phyloP scores from a whole-genome alignment of 768 basidiomycete genomes.

The Cubamyces lactineus region DNA sequence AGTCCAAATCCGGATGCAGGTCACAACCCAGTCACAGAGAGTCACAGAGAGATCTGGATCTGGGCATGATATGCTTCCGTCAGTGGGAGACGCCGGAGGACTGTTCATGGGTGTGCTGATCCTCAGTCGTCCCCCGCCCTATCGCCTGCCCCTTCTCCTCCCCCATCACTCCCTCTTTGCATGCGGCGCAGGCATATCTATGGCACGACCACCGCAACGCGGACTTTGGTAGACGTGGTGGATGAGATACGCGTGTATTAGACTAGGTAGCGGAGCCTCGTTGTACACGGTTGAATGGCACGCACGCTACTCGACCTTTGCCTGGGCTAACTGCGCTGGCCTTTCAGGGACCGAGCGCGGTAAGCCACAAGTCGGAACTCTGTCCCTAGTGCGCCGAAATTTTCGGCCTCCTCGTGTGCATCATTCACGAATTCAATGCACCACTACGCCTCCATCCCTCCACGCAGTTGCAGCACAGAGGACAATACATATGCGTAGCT shows the following conservation, averaged over 20 bases:
- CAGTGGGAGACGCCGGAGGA: neutral
- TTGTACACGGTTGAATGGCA: no score
- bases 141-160: conserved; percentile 4
- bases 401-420: neutral
- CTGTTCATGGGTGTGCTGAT: neutral
- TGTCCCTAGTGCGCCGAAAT: conserved; percentile 18
- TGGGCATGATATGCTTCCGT: conserved; percentile 7
- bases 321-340: no score
- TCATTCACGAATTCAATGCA: no score
- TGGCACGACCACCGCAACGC: neutral
- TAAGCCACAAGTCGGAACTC: conserved; percentile 20
- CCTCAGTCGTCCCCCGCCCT: neutral
- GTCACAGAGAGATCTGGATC: conserved; percentile 9
- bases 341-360: neutral
- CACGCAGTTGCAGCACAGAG: neutral
- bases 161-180: conserved; percentile 3
- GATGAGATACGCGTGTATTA: conserved; percentile 20
- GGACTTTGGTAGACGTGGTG: neutral
- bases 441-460: neutral
- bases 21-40: conserved; percentile 10
- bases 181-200: neutral
- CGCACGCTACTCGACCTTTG: no score
- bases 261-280: neutral
- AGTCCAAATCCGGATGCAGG: conserved; percentile 2
- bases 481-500: neutral